These are phyloP conservation scores for Daldinia loculata DNA, from an alignment of 495 filamentous ascomycete species.

Conservation along the genomic window DNA sequence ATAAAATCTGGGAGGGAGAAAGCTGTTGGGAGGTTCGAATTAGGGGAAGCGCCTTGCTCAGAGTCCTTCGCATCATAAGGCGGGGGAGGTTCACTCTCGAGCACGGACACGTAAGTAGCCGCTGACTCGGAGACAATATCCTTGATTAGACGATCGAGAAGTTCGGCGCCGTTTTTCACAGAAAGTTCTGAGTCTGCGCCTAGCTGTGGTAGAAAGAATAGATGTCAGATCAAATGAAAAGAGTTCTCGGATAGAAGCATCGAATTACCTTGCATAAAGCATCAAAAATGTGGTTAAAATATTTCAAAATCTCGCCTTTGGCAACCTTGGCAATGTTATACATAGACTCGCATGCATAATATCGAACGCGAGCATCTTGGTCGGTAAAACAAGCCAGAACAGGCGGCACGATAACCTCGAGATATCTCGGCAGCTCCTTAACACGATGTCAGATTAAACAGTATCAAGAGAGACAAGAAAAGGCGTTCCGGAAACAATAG, in stretches of 20 bases:
- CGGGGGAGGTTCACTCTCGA: conserved; percentile 66
- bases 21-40: conserved; percentile 76
- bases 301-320: conserved; percentile 94
- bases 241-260: neutral
- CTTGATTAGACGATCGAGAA: conserved; percentile 95
- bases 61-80: conserved; percentile 60
- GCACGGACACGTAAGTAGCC: conserved; percentile 89
- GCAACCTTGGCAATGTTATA: conserved; percentile 99
- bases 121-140: conserved; percentile 98
- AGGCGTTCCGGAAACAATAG: neutral
- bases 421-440: conserved; percentile 86
- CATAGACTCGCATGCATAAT: conserved; percentile 99
- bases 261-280: conserved; percentile 88
- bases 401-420: conserved; percentile 92
- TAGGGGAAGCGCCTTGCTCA: conserved; percentile 55
- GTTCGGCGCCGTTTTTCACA: conserved; percentile 97
- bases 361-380: conserved; percentile 96
- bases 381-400: conserved; percentile 99
- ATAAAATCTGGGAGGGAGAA: conserved; percentile 94
- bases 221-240: conserved; percentile 14
- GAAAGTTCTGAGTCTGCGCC: conserved; percentile 96
- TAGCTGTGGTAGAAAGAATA: conserved; percentile 62
- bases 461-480: neutral
- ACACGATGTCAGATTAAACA: conserved; percentile 16
- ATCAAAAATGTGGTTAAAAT: conserved; percentile 99